Base-by-base conservation (phyloP, 2,329 filamentous ascomycete species). In the Penicillium sp. region DNA sequence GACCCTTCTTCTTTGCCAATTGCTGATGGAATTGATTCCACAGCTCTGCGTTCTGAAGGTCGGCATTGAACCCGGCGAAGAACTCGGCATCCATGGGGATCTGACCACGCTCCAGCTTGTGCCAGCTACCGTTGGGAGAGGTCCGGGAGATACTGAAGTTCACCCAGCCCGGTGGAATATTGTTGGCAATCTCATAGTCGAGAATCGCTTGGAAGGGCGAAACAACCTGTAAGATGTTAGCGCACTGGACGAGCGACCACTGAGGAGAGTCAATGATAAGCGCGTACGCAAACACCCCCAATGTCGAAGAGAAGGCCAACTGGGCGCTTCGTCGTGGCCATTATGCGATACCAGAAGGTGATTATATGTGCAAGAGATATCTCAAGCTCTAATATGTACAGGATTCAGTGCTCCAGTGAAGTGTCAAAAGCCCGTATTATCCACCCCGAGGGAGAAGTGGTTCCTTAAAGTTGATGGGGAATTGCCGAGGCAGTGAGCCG, bases 171-270 rank as follows among this genome's bases (percentile, higher is more conserved):
- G 83, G 77, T 1, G 90, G 91, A 43, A 97, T 91, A 36, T 78
- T 77, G 48, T 87, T 76, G 51, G 79, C 74, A 46, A 84, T 73
- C 66, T 97, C 93, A 67, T 96, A 96, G 70, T 95, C 86, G 48
- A 95, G 77, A 60, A 98, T 97, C 2, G 88, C 84, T 73, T 95
- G 89, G 63, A 98, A 90, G 8, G 93, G 93, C 1, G 90, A 96
- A 25, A 86, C 76, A 46, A 96, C 89, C 90, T 95, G 56, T 1
- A 38, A 1, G 5, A 29, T 25, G 25, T 32, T 32, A 32, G 36
- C 60, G 24, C 61, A 51, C 43, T 26, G 41, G 28, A 12, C 9
- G 9, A 6, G 12, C 12, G 25, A 9, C 12, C 28, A 11, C 9
- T 26, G 4, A 26, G 36, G 40, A 24, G 12, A 26, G 9, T 32